These are phyloP conservation scores for Hanseniaspora uvarum DNA, from an alignment of 1,139 yeast genomes.

Conservation along the genomic window DNA sequence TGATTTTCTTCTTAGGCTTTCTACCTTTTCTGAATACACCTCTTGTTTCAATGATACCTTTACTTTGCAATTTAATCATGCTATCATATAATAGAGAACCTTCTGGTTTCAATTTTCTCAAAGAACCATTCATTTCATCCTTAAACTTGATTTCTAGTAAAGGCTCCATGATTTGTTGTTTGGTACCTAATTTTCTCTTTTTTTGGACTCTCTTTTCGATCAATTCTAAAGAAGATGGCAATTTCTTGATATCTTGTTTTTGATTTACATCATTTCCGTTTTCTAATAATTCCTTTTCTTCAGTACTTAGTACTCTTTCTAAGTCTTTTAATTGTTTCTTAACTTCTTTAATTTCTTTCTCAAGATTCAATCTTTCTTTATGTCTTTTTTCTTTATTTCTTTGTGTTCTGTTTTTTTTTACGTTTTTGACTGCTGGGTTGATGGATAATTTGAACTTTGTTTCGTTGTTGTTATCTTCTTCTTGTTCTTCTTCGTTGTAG, in stretches of 20 bases:
- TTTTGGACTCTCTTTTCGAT: slow-evolving; percentile 27
- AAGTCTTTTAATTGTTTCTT: slow-evolving; percentile 50
- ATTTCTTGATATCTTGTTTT: slow-evolving; percentile 22
- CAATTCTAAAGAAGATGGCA: slow-evolving; percentile 13
- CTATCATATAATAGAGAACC: slow-evolving; percentile 79
- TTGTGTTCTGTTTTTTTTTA: slow-evolving; percentile 67
- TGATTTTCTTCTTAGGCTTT: slow-evolving; percentile 57
- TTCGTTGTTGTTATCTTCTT: slow-evolving; percentile 30
- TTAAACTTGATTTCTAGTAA: slow-evolving; percentile 80
- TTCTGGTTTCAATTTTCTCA: slow-evolving; percentile 79
- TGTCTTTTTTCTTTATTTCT: slow-evolving; percentile 64
- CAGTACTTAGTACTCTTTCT: slow-evolving; percentile 45
- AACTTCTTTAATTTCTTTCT: slow-evolving; percentile 47
- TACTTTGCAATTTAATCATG: slow-evolving; percentile 67
- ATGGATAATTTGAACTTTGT: slow-evolving; percentile 44
- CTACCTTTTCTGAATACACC: slow-evolving; percentile 59
- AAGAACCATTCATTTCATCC: slow-evolving; percentile 76
- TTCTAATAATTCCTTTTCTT: slow-evolving; percentile 31
- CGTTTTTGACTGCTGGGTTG: slow-evolving; percentile 57
- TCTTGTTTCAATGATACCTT: slow-evolving; percentile 80
- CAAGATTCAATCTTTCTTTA: slow-evolving; percentile 48
- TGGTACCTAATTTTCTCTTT: slow-evolving; percentile 38
- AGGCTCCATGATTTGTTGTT: slow-evolving; percentile 49
- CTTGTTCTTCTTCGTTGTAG: slow-evolving; percentile 33
- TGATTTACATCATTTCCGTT: slow-evolving; percentile 24